Base-by-base conservation (phyloP, 345 rosid genomes). In the Camelina hispida region DNA sequence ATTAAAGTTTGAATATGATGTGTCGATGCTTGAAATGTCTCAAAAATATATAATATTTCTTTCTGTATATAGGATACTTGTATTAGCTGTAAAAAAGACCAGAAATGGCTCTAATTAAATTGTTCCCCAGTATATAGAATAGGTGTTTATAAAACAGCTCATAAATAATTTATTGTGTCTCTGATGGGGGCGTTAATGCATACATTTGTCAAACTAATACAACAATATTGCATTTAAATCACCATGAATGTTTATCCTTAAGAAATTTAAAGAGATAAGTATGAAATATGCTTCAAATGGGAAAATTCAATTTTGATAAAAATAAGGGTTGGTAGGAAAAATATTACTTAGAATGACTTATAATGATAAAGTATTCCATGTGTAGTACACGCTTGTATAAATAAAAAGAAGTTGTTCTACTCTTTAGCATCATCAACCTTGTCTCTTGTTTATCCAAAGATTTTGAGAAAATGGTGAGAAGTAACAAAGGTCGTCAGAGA, bases 401-500 rank as follows among this genome's bases (percentile, higher is more conserved):
- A 28, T 28, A 66, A 5, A 2, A 15, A 13, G 0, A 22, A 2
- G 5, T 22, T 30, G 2, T 2, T 55, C 15, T 12, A 23, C 4
- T 17, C 9, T 12, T 6, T 17, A 54, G 8, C 78, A 66, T 57
- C 59, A 55, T 3, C 2, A 34, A 1, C 9, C 20, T 20, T 2
- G 0, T 22, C 0, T 6, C 44, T 43, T 16, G 2, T 38, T 12
- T 1, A 0, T 42, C 2, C 12, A 30, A 5, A 5, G 6, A 0
- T 1, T 8, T 1, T 0, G 28, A 50, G 2, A 66, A 44, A 59
- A 75, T 75, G 83, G 75, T 64, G 83, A 81, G 0, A 75, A 81
- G 7, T 44, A 72, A 20, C 37, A 68, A 18, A 46, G 76, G 68
- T 18, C 14, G 76, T 2, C 16, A 56, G 1, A 77, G 38, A 8